Base-by-base conservation (phyloP, 345 rosid genomes). In the Sapria himalayana region DNA sequence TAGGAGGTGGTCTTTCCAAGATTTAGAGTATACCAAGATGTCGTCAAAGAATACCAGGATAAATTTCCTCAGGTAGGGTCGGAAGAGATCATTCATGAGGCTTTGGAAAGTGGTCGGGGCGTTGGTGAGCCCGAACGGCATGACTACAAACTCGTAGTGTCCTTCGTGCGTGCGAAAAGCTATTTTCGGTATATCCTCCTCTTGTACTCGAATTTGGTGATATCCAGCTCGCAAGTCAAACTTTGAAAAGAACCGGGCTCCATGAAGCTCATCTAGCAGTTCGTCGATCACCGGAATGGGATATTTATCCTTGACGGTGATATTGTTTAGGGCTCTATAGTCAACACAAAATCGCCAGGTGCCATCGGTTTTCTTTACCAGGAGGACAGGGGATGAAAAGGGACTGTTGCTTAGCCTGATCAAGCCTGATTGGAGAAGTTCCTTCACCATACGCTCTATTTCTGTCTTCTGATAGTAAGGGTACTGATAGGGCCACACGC, bases 381-480 rank as follows among this genome's bases (percentile, higher is more conserved):
- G 14, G 12, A 39, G 22, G 22, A 39, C 7, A 11, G 25, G 24
- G 25, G 42, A 2, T 19, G 3, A 39, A 39, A 10, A 39, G 14
- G 42, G 42, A 39, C n/a, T 39, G 7, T 39, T 7, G 24, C 24
- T 39, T 39, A 25, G 42, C 42, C 42, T 15, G 12, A 39, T 39
- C 5, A 39, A 10, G 9, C 42, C 42, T 27, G 31, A 5, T 9
- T 27, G 31, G 7, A 5, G 3, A 13, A 20, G 42, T n/a, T n/a
- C n/a, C n/a, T n/a, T n/a, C n/a, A n/a, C n/a, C n/a, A n/a, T n/a
- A n/a, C n/a, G n/a, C n/a, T 20, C 42, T 11, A 39, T 39, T 17
- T 39, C 42, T 10, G 14, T 3, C 22, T 20, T 39, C 25, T 20
- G 42, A 14, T 39, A 39, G 42, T 39, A 4, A 3, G 42, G 42